These are phyloP conservation scores for Mercurialis annua DNA, from an alignment of 345 rosid species.

Conservation along the genomic window DNA sequence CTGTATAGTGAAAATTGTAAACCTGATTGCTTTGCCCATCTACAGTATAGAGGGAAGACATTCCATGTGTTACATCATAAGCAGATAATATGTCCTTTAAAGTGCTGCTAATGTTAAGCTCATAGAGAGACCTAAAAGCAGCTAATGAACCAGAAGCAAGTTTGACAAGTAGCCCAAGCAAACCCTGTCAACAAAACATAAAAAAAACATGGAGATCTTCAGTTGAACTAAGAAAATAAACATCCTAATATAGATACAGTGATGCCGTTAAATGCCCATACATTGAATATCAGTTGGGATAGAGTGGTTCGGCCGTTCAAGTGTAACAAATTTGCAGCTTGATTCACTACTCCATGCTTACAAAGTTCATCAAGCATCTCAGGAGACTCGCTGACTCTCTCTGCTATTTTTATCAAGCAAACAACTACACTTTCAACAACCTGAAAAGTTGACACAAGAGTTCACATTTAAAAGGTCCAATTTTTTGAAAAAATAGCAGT, in stretches of 20 bases:
- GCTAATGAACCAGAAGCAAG: constrained; percentile 63
- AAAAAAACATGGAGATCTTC: constrained; percentile 12
- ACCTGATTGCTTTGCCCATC: constrained; percentile 81
- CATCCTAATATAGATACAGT: neutral
- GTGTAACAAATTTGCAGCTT: constrained; percentile 60
- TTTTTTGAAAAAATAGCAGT: neutral
- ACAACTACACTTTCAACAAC: constrained; percentile 80
- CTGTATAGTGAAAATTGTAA: constrained; percentile 16
- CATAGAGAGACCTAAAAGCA: constrained; percentile 72
- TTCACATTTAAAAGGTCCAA: constrained; percentile 10
- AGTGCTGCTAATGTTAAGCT: constrained; percentile 66
- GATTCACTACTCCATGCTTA: constrained; percentile 63
- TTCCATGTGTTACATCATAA: constrained; percentile 65
- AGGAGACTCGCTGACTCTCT: constrained; percentile 58
- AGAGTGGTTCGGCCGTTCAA: constrained; percentile 69
- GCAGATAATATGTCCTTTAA: constrained; percentile 75
- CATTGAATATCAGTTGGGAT: constrained; percentile 73
- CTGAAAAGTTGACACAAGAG: constrained; percentile 40
- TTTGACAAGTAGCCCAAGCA: constrained; percentile 82
- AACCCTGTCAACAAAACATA: constrained; percentile 55
- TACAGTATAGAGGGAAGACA: constrained; percentile 50
- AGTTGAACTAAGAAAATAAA: constrained; percentile 7
- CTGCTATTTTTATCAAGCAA: constrained; percentile 80
- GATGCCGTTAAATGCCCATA: constrained; percentile 33
- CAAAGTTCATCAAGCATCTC: constrained; percentile 74